Evolutionary conservation across 2,329 filamentous ascomycete species (phyloP), one percentile per base, ranked within the genome.

Genomic region (Aspergillus thermomutatus): DNA sequence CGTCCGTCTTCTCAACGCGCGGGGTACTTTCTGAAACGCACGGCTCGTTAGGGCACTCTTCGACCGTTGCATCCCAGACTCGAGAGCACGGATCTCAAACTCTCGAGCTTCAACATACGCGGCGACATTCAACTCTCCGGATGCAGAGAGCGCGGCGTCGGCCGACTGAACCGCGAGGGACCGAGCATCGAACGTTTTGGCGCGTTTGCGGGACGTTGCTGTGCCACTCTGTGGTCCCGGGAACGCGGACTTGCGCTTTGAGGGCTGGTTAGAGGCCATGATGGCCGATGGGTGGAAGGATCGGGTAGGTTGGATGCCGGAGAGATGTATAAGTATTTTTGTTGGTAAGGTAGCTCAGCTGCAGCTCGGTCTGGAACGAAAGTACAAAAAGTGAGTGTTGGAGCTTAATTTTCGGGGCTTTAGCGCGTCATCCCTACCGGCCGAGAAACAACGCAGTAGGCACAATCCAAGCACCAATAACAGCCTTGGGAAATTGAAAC

Each of bases 21-120:
- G 85, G 1, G 94, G 94, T 4, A 99, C 89, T 64, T 91, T 85
- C 73, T 99, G 94, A 69, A 97, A 97, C 14, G 93, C 92, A 52
- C 93, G 83, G 56, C 85, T 87, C 46, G 83, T 80, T 58, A 85
- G 67, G 1, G 76, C 79, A 61, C 80, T 79, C 72, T 89, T 92
- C 49, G 90, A 88, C 37, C 84, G 86, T 54, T 83, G 82, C 83
- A 97, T 94, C 58, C 90, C 91, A 67, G 87, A 82, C 70, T 96
- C 90, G 49, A 97, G 79, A 1, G 92, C 88, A 56, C 84, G 85
- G 65, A 99, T 95, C 77, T 97, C 93, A 67, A 90, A 96, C 69
- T 96, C 88, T 58, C 92, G 89, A 10, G 91, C 87, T 64, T 86
- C 86, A 64, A 97, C 82, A 67, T 97, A 99, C 27, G 88, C 85